A percentile compares a stretch with the other conserved stretches of the same genome.
phyloP scores from a whole-genome alignment of 2,329 filamentous ascomycete genomes.

The Fusarium proliferatum region DNA sequence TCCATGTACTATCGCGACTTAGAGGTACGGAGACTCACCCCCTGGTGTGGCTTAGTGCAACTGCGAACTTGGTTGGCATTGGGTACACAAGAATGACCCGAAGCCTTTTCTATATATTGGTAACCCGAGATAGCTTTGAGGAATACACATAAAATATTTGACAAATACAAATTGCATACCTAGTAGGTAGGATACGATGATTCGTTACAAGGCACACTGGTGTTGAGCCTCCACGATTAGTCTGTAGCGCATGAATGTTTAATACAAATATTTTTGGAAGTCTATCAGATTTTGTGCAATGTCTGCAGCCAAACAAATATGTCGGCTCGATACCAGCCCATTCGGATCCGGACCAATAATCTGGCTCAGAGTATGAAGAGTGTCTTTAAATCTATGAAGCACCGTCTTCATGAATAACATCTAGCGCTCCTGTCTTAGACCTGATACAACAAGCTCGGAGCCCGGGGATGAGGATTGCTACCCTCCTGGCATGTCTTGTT shows the following conservation, averaged over 20 bases:
- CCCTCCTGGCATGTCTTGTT: not conserved
- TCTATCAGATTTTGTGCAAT: not conserved
- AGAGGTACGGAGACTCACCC: not conserved
- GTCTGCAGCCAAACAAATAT: not conserved
- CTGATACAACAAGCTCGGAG: not conserved
- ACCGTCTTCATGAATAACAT: not conserved
- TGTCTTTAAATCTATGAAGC: not conserved
- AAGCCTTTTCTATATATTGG: not conserved
- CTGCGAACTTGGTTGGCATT: not conserved
- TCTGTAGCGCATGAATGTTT: not conserved
- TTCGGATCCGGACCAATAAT: not conserved
- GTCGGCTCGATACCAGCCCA: fast-evolving
- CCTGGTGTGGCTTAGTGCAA: not conserved
- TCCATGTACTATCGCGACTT: not conserved
- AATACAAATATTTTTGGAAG: not conserved
- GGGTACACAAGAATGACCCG: not conserved
- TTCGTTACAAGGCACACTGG: too few species aligned
- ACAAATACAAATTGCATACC: not conserved
- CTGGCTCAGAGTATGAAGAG: not conserved
- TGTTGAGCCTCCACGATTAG: not conserved
- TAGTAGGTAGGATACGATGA: not conserved
- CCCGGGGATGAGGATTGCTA: fast-evolving
- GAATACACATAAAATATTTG: too few species aligned
- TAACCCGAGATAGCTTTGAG: not conserved
- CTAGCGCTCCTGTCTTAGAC: too few species aligned